Percentiles rank a stretch among this genome's conserved stretches.
These are phyloP conservation scores for Russula sp. DNA, from an alignment of 768 basidiomycete genomes.

Conservation along the genomic window DNA sequence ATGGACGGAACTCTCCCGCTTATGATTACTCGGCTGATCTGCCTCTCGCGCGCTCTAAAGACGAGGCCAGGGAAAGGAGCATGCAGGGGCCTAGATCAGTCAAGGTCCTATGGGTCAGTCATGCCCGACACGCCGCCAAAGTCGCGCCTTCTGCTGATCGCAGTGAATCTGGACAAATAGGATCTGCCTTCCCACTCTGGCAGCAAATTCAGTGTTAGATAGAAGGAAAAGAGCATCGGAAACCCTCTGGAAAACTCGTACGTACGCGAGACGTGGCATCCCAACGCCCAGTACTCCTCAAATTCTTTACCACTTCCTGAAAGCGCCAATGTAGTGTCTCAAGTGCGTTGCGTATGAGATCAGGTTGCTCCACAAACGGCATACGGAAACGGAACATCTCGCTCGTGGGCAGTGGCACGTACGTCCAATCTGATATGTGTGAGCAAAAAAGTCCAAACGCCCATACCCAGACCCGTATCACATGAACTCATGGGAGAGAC, in stretches of 20 bases:
- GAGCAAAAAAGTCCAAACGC: too few species aligned
- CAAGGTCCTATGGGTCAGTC: too few species aligned
- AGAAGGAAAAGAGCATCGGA: neutral
- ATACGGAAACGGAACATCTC: neutral
- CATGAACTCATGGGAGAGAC: neutral
- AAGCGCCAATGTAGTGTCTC: neutral
- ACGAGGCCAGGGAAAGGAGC: too few species aligned
- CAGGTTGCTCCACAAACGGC: slow-evolving; percentile 1
- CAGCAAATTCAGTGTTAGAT: neutral
- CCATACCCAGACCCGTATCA: too few species aligned
- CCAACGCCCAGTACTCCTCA: neutral
- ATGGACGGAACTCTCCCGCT: too few species aligned
- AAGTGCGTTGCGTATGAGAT: slow-evolving; percentile 5
- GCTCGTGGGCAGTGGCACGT: slow-evolving; percentile 4
- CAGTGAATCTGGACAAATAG: too few species aligned
- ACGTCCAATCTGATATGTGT: slow-evolving; percentile 11
- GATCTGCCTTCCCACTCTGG: neutral
- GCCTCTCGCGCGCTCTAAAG: too few species aligned
- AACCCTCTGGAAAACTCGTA: neutral
- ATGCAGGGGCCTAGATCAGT: too few species aligned
- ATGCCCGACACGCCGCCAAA: too few species aligned
- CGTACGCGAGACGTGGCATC: neutral
- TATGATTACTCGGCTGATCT: too few species aligned
- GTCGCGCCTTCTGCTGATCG: too few species aligned
- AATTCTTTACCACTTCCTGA: neutral